Percentiles rank a stretch among this genome's conserved stretches.
Conservation (phyloP, 768 basidiomycete genomes). For the Leccinum uliginosum region DNA sequence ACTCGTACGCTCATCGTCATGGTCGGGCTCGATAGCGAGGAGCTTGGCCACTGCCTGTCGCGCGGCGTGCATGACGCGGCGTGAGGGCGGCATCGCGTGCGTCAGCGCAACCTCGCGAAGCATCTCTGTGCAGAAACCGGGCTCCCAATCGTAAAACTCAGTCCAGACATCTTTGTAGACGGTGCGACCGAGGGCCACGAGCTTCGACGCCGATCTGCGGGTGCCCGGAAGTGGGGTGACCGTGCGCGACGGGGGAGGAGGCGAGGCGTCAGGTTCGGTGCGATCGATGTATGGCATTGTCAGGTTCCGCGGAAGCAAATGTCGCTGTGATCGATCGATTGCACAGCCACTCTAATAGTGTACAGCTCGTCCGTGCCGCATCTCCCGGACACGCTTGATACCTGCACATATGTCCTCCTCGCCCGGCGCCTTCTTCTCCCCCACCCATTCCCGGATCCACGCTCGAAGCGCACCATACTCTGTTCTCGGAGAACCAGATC, state of each 20-base stretch:
- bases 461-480: slow-evolving; percentile 24
- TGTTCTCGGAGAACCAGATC: slow-evolving; percentile 8
- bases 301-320: slow-evolving; percentile 10
- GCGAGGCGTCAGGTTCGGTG: slow-evolving; percentile 20
- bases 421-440: slow-evolving; percentile 40
- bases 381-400: slow-evolving; percentile 24
- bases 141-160: slow-evolving; percentile 47
- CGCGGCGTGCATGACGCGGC: neutral
- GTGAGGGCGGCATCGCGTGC: neutral
- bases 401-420: slow-evolving; percentile 34
- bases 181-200: slow-evolving; percentile 21
- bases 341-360: neutral
- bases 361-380: slow-evolving; percentile 21
- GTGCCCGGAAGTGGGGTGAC: neutral
- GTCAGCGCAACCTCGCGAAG: slow-evolving; percentile 11
- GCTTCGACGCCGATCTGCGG: slow-evolving; percentile 3
- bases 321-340: neutral
- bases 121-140: slow-evolving; percentile 23
- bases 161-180: slow-evolving; percentile 39
- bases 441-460: slow-evolving; percentile 62
- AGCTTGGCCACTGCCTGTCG: slow-evolving; percentile 4
- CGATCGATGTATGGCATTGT: slow-evolving; percentile 16
- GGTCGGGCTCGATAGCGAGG: neutral
- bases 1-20: neutral
- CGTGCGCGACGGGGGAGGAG: neutral